Conservation (phyloP, 208 protist species). For the Porcisia deanei region DNA sequence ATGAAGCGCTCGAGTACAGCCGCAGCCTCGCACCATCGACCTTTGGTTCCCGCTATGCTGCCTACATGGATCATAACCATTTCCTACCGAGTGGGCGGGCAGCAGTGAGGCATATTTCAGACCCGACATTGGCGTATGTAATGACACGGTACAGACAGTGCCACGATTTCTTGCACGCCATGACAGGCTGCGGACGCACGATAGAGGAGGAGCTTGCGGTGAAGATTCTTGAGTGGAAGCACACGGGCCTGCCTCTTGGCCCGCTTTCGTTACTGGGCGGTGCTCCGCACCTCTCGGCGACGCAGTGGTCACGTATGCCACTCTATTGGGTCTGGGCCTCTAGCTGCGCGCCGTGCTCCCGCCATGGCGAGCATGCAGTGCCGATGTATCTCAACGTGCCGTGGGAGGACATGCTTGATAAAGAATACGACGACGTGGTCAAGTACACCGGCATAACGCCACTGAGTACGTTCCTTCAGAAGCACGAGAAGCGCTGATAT, state of each 20-base stretch:
- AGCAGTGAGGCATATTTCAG: conserved; percentile 60
- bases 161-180: conserved; percentile 84
- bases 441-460: conserved; percentile 62
- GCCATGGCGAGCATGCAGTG: conserved; percentile 49
- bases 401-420: conserved; percentile 78
- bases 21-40: conserved; percentile 42
- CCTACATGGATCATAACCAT: conserved; percentile 81
- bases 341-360: conserved; percentile 45
- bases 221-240: conserved; percentile 83
- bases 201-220: conserved; percentile 87
- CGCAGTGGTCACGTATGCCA: conserved; percentile 47
- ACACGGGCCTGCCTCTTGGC: conserved; percentile 82
- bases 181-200: conserved; percentile 65
- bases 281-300: conserved; percentile 47
- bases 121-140: conserved; percentile 77
- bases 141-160: conserved; percentile 89
- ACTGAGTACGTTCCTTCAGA: conserved; percentile 54
- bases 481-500: neutral
- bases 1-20: conserved; percentile 63
- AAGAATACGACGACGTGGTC: conserved; percentile 54
- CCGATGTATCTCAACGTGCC: conserved; percentile 70
- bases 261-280: conserved; percentile 68
- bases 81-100: conserved; percentile 75
- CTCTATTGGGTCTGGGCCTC: conserved; percentile 67
- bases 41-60: conserved; percentile 77